Base-by-base conservation (phyloP, 139 green algal genomes). In the Picochlorum sp. region DNA sequence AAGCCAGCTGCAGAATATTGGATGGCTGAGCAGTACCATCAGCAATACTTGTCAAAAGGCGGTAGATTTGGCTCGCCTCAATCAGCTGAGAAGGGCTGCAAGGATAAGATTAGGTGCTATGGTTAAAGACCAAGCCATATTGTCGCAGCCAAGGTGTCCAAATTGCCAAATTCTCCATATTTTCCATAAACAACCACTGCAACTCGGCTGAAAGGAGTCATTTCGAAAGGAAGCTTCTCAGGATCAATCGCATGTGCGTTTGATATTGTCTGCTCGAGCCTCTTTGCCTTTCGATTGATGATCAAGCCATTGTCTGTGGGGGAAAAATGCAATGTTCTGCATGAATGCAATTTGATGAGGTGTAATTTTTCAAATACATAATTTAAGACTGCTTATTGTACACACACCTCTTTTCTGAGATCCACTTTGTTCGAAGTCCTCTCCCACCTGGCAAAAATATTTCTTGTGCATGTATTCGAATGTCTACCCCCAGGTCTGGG, bases 31-130 rank as follows among this genome's bases (percentile, higher is more conserved):
- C 26, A 65, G 8, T 79, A 84, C 54, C 77, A 80, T 50, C 77
- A 82, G 66, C 77, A 82, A 54, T 93, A 93, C 70, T 61, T 93
- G 49, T 49, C 69, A 2, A 81, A 73, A 56, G 86, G 86, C 6
- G 86, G 86, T 4, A 70, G 86, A 18, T 81, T 85, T 49, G 80
- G 81, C 1, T 49, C 28, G 15, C 45, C 30, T 4, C 86, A 94
- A 66, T 80, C 51, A 6, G 62, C 86, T 10, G 71, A 69, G 0
- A 94, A 94, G 67, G 78, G 79, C 9, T 87, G 76, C 67, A 85
- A 24, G 4, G 82, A 91, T 45, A 68, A 64, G 5, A 94, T 94
- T 45, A 63, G 86, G 16, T 94, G 86, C 23, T 92, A 66, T 57
- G 61, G 61, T 41, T 66, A 54, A 20, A 26, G 16, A 21, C n/a